Conservation (phyloP, 768 basidiomycete genomes). For the Leucosporidium scottii region DNA sequence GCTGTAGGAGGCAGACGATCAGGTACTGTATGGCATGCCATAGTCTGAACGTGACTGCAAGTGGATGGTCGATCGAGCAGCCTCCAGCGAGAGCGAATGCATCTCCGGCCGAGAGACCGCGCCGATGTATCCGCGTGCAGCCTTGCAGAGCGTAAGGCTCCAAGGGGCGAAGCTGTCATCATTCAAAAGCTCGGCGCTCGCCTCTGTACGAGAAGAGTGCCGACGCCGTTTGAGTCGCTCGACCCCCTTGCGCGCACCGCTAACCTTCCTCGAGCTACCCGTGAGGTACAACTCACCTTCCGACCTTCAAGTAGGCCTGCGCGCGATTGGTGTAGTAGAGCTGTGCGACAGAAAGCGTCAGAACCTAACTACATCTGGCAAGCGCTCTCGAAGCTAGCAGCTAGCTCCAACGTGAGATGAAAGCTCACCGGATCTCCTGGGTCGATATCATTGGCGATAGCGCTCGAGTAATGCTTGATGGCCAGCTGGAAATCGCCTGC, state of each 20-base stretch:
- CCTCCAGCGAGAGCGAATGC: too few relatives aligned
- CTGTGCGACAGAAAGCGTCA: neutral
- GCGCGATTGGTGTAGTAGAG: slow-evolving; percentile 71
- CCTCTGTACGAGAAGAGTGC: too few relatives aligned
- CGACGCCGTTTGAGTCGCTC: too few relatives aligned
- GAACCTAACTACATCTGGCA: neutral
- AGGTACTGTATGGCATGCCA: neutral
- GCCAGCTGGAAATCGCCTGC: slow-evolving; percentile 55
- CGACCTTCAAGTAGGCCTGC: slow-evolving; percentile 63
- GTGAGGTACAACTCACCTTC: slow-evolving; percentile 50
- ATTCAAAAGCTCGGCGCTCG: too few relatives aligned
- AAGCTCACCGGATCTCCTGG: slow-evolving; percentile 56
- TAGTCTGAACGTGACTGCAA: neutral
- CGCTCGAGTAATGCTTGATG: slow-evolving; percentile 55
- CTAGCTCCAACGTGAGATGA: too few relatives aligned
- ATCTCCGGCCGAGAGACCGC: too few relatives aligned
- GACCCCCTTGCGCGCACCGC: neutral
- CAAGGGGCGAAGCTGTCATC: too few relatives aligned
- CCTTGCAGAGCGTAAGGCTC: too few relatives aligned
- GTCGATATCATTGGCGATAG: slow-evolving; percentile 52
- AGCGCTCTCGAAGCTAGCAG: too few relatives aligned
- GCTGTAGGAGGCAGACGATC: slow-evolving; percentile 42
- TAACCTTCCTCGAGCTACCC: neutral
- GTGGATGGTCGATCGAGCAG: neutral
- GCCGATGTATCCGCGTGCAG: too few relatives aligned